Evolutionary conservation across 2,329 filamentous ascomycete species (phyloP), one percentile per base, ranked within the genome.

Genomic region (Sarocladium oryzae): DNA sequence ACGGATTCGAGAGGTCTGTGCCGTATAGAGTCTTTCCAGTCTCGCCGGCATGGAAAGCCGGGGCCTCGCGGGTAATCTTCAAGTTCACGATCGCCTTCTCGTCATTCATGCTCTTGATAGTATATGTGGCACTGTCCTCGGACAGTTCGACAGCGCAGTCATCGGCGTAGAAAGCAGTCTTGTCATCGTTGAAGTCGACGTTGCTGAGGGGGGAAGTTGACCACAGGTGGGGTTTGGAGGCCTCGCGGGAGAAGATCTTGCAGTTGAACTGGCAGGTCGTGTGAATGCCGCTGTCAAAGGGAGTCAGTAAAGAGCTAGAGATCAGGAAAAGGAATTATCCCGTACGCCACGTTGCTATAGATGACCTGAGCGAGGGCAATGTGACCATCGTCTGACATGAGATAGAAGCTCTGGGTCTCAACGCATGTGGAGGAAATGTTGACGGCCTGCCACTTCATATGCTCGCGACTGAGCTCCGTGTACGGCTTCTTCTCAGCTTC

Each of bases 321-420:
- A 10, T 7, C 3, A 48, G 5, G 37, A 2, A 33, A 10, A 9
- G 9, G 11, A 18, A 15, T 9, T 20, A 9, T 21, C 8, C 46
- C 85, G 70, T 84, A 96, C 91, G 82, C 86, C 67, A 99, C 88
- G 71, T 96, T 96, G 76, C 88, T 97, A 77, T 97, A 96, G 68
- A 99, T 96, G 70, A 97, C 79, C 77, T 99, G 93, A 54, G 82
- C 82, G 69, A 96, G 81, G 50, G 79, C 88, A 57, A 91, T 69
- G 56, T 85, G 78, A 49, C 93, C 93, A 54, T 75, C 82, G 56
- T 96, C 88, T 52, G 86, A 77, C 69, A 85, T 85, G 63, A 96
- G 72, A 74, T 99, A 99, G 74, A 96, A 99, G 56, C 81, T 90
- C 74, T 96, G 87, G 26, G 89, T 96, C 77, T 99, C 93, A 60